Base-by-base conservation (phyloP, 2,329 filamentous ascomycete species). In the Botryotinia calthae region DNA sequence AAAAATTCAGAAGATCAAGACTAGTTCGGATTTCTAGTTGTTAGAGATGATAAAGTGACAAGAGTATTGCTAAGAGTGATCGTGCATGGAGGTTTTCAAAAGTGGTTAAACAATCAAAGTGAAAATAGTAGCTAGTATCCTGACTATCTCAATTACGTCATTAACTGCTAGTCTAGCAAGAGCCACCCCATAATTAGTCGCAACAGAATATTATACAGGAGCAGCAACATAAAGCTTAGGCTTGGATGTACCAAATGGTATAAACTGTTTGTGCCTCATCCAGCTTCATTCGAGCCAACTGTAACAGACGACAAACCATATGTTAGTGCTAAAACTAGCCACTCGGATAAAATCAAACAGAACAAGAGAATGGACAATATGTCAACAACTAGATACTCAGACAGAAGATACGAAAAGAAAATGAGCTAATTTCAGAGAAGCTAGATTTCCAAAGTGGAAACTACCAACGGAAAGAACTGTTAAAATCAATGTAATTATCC, bases 381-480 rank as follows among this genome's bases (percentile, higher is more conserved):
- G 25, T 14, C 1, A 37, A 59, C 4, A 37, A 22, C 6, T 14
- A 14, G 20, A 7, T 34, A 8, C 31, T 59, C 10, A 5, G 9
- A 14, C 25, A 2, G 4, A 59, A 14, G 20, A 59, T 1, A 59
- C 22, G 10, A 14, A 59, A 14, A 6, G 9, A 7, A 6, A 25
- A 25, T 20, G 12, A 12, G 56, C 10, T 10, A 59, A 3, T 2
- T 4, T 59, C 18, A 16, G 9, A 16, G 9, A 7, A 6, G 6
- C 2, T 59, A 20, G 10, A 22, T 37, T 22, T 59, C 2, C 9
- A 59, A 5, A 37, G 4, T 59, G 20, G 0, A 2, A 37, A 37
- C 34, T 6, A 10, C 6, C 12, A 34, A 25, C 7, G 10, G 18
- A 37, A 3, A 22, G 22, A 1, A 12, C 4, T 31, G 6, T 0